Percentiles rank a stretch among this genome's conserved stretches.
Evolutionary conservation across 306 rosid species (phyloP).

Genomic region (Alnus rubra): DNA sequence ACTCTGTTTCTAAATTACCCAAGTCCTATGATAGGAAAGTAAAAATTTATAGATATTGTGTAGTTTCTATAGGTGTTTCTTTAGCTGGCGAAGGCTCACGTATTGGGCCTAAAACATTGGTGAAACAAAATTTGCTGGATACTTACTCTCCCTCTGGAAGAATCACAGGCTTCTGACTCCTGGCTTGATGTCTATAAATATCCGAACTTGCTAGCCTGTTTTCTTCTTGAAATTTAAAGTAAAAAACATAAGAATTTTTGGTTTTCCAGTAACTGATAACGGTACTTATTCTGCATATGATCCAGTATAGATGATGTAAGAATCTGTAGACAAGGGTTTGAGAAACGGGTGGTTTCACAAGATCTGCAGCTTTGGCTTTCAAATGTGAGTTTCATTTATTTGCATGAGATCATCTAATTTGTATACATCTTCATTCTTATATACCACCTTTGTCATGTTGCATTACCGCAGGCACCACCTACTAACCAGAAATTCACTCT

Average conservation of each 20-base stretch:
- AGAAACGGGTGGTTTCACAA: conserved; percentile 94
- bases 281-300: conserved; percentile 13
- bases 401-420: not conserved
- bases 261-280: not conserved
- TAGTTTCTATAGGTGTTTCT: no score
- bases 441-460: conserved; percentile 13
- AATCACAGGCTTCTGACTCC: not conserved
- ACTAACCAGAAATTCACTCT: conserved; percentile 66
- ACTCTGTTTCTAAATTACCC: no score
- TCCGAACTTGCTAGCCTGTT: not conserved
- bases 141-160: not conserved
- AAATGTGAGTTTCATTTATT: conserved; percentile 57
- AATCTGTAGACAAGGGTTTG: conserved; percentile 88
- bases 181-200: not conserved
- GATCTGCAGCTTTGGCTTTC: conserved; percentile 90
- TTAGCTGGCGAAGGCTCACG: not conserved
- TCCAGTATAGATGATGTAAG: conserved; percentile 67
- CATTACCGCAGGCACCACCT: conserved; percentile 68
- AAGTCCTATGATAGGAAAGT: no score
- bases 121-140: not conserved
- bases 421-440: not conserved
- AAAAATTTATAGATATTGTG: no score
- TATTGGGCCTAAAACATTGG: not conserved
- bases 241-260: not conserved
- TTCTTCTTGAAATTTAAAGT: not conserved